Evolutionary conservation across 1,284 basidiomycete genomes (phyloP), one percentile per base, ranked within the genome.

Genomic region (Ganoderma resinaceum): DNA sequence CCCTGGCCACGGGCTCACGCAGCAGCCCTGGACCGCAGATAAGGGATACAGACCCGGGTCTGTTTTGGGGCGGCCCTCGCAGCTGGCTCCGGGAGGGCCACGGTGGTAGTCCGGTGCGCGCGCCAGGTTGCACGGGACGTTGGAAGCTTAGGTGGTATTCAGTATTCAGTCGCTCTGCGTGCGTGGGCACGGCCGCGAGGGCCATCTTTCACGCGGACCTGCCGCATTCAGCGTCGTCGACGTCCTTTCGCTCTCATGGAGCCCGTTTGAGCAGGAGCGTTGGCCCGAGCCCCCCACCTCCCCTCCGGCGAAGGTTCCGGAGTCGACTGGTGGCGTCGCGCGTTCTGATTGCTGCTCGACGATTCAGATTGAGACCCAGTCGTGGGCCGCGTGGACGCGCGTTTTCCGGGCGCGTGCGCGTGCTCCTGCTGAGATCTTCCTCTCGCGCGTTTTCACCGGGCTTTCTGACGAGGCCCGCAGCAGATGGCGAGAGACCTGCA

Each of bases 291-390:
- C 20, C n/a, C 11, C 11, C 37, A n/a, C 37, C 14, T 4, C 35
- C 37, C 37, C n/a, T 11, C 62, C 61, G 63, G 63, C 61, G 55
- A 62, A 67, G 66, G 26, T 16, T 61, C 69, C 70, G 74, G 68
- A 62, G 59, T 69, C 69, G 72, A 70, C 67, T 60, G 70, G 72
- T 71, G 74, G 72, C 74, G 71, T 69, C 62, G 66, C 67, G 65
- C 62, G 62, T 75, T 75, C 74, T 72, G 74, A 75, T 75, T 53
- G 69, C 53, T 57, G 52, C 62, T 42, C 49, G 35, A 52, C 20
- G 20, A 38, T 38, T 38, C 37, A 38, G 7, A 38, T 38, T 38
- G 9, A 38, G 7, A 46, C 33, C 33, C 46, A 20, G 46, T 23
- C 46, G 46, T 49, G 46, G n/a, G 52, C 46, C 37, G 55, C 46